phyloP scores from a whole-genome alignment of 1,139 yeast species.

The Blastobotrys serpentis region DNA sequence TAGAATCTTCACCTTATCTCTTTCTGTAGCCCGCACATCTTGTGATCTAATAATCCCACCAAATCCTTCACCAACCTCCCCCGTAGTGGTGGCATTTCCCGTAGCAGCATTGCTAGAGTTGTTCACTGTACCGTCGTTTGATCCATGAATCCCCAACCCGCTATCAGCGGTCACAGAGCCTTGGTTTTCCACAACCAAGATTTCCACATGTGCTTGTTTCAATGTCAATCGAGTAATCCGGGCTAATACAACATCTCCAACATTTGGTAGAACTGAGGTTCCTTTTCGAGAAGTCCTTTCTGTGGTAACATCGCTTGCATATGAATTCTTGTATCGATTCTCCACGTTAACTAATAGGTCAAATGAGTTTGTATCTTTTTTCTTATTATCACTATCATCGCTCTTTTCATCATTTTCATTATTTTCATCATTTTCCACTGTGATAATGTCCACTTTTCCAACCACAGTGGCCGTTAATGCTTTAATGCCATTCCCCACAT shows the following conservation, averaged over 20 bases:
- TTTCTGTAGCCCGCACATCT: conserved; percentile 86
- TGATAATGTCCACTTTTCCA: conserved; percentile 49
- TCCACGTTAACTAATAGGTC: conserved; percentile 39
- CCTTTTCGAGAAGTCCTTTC: conserved; percentile 32
- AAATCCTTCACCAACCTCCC: conserved; percentile 88
- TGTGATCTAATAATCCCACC: conserved; percentile 85
- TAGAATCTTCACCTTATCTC: conserved; percentile 78
- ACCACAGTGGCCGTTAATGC: conserved; percentile 67
- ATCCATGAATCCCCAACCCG: conserved; percentile 67
- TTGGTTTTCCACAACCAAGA: conserved; percentile 70
- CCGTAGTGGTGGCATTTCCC: conserved; percentile 44
- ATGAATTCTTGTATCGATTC: conserved; percentile 38
- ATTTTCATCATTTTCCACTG: conserved; percentile 21
- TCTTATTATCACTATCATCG: conserved; percentile 16
- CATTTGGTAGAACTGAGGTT: conserved; percentile 63
- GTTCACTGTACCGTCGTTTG: conserved; percentile 35
- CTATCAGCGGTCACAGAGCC: conserved; percentile 60
- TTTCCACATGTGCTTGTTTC: conserved; percentile 79
- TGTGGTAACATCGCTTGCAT: conserved; percentile 27
- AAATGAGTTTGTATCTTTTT: conserved; percentile 22
- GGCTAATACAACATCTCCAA: conserved; percentile 79
- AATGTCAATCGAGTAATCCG: conserved; percentile 64
- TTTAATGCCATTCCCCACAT: conserved; percentile 24
- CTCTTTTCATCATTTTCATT: conserved; percentile 28
- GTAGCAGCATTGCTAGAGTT: conserved; percentile 41